phyloP scores from a whole-genome alignment of 2,329 filamentous ascomycete genomes.

The Fusarium beomiforme region DNA sequence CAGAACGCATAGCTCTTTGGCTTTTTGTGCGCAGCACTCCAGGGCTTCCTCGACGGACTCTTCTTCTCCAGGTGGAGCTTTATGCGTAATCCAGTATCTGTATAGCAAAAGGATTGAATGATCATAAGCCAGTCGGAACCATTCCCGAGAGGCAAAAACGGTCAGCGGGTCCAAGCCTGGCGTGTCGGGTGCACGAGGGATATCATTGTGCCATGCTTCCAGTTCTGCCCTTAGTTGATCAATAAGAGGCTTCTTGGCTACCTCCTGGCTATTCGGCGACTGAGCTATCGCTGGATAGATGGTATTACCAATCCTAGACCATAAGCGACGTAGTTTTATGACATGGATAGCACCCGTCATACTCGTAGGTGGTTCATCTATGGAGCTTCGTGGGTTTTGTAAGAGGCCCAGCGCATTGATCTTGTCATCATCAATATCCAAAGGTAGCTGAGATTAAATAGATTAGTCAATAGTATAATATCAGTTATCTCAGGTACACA shows the following conservation, averaged over 20 bases:
- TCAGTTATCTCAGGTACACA: background rate
- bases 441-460: background rate
- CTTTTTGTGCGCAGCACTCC: slow-evolving; percentile 16
- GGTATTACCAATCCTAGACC: slow-evolving; percentile 43
- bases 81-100: slow-evolving; percentile 41
- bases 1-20: slow-evolving; percentile 46
- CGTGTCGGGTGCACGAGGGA: slow-evolving; percentile 26
- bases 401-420: slow-evolving; percentile 20
- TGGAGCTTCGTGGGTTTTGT: slow-evolving; percentile 11
- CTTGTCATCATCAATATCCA: slow-evolving; percentile 30
- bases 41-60: slow-evolving; percentile 24
- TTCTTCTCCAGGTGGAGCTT: slow-evolving; percentile 18
- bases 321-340: slow-evolving; percentile 44
- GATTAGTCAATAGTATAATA: background rate
- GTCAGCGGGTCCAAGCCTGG: slow-evolving; percentile 33
- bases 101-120: slow-evolving; percentile 53
- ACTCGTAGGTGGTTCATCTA: slow-evolving; percentile 34
- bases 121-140: slow-evolving; percentile 52
- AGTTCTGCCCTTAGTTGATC: slow-evolving; percentile 39
- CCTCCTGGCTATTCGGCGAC: slow-evolving; percentile 1
- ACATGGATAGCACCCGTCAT: slow-evolving; percentile 47
- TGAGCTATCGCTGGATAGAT: slow-evolving; percentile 36
- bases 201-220: slow-evolving; percentile 40
- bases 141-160: slow-evolving; percentile 50
- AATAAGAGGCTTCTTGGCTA: slow-evolving; percentile 26